Evolutionary conservation across 2,329 filamentous ascomycete species (phyloP), one percentile per base, ranked within the genome.

Genomic region (Dactylellina sp.): DNA sequence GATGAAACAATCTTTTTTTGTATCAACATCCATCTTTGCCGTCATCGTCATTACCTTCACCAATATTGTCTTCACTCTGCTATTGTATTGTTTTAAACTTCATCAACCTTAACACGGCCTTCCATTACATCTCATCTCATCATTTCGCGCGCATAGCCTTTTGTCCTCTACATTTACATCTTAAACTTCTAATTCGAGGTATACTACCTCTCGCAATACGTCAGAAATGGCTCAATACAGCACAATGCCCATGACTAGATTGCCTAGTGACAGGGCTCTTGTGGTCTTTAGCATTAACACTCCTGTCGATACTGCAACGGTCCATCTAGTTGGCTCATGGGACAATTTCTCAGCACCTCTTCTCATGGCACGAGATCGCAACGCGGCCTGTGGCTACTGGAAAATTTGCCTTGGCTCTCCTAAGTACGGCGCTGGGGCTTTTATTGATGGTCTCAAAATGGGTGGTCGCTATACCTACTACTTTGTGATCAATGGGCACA

Each of bases 291-390:
- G 53, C 55, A 68, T 68, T 37, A 68, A 42, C 18, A 68, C 63
- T 4, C 63, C 63, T n/a, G 37, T 32, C 11, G 63, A 68, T 16
- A 68, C 63, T 7, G 63, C 63, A 57, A 76, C 71, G 5, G 76
- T 78, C 28, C 76, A 78, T 47, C 64, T 78, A n/a, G 49, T 77
- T 37, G 77, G 77, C 14, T 78, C 77, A 22, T 78, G 77, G 77
- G 76, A 77, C 46, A 77, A 77, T 35, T 78, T 76, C 37, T 66
- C 70, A 5, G 77, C 71, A 6, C 63, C 76, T 16, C 59, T 76
- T 37, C 57, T 64, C 25, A 77, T 78, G 77, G 76, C 76, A 32
- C 71, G 76, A 49, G 77, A 77, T 35, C n/a, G n/a, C n/a, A n/a
- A 60, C 63, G 37, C 72, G 75, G 28, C 63, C 76, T 49, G 64